Evolutionary conservation across 805 yeast species (phyloP), one percentile per base, ranked within the genome.

Genomic region (Zygoascus ofunaensis): DNA sequence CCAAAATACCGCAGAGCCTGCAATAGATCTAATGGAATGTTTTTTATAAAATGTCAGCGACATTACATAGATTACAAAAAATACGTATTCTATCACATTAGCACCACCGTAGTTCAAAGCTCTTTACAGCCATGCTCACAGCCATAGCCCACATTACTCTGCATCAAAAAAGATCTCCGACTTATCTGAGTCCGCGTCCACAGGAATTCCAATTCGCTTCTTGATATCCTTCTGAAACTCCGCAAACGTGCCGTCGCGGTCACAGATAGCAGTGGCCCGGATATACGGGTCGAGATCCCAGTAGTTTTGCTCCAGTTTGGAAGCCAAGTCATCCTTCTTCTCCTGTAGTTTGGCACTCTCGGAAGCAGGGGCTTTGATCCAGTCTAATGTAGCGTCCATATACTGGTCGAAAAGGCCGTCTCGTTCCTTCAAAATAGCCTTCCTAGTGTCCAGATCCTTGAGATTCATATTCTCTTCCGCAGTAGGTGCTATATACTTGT

Each of bases 261-360:
- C 98, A 57, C 77, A 85, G 34, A 79, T 66, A 34, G 87, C 78
- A 51, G 87, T 79, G 36, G 82, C 77, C 62, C 98, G 79, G 40
- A 87, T 62, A 52, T 82, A 87, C 1, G 92, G 90, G 58, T 92
- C 97, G 44, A 85, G 63, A 40, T 66, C 60, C 58, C 76, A 71
- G 64, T 82, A 89, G 58, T 83, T 84, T 23, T 70, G 65, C 5
- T 80, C 67, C 40, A 90, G 58, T 48, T 73, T 64, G 42, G 63
- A 63, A 44, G 80, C 76, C 22, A 82, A 45, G 24, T 63, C 61
- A 14, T 77, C 48, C 42, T 57, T 47, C 42, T 51, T 42, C 44
- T 78, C 81, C 28, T 68, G 62, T 58, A 76, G 68, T 42, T 62
- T 55, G 12, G 67, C 66, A 43, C 78, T 73, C 10, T 72, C 75